Base-by-base conservation (phyloP, 2,329 filamentous ascomycete genomes). In the Dactylellina cionopaga region DNA sequence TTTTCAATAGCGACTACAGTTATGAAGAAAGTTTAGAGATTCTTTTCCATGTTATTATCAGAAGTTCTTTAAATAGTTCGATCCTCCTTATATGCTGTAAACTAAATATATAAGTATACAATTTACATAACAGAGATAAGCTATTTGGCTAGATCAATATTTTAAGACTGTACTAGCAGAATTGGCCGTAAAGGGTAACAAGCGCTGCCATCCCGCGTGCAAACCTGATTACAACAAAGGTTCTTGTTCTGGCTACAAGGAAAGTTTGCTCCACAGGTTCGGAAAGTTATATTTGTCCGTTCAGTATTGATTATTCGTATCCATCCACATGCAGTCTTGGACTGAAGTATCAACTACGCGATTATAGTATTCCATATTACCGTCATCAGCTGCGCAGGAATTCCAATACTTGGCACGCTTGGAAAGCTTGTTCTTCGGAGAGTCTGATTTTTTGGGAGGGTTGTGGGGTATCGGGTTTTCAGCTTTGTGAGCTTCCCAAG, bases 351-450 rank as follows among this genome's bases (percentile, higher is more conserved):
- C 46, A 17, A 51, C 46, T 9, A 13, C 24, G 24, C 11, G 25
- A 22, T 51, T 51, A 17, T 51, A 51, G 19, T 51, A 51, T 33
- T 51, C 10, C 46, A 51, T 51, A 33, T 51, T 51, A 17, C 31
- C 46, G n/a, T 51, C 46, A 33, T 51, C 46, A 5, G 22, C 24
- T 5, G 24, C 9, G 46, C 46, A 51, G 4, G 46, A 10, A 31
- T 51, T 24, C 46, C 46, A 51, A 33, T 51, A 51, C n/a, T 51
- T 29, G n/a, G 46, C 25, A 15, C 46, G 46, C 46, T 33, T 51
- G n/a, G 46, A 29, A n/a, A 51, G 46, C 27, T 31, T 51, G 46
- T 22, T 51, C 11, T n/a, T 17, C 10, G 46, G 46, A 6, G 5
- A 3, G 4, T n/a, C 24, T 5, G 22, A 5, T 10, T 9, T 22